These are phyloP conservation scores for Collybia mongolica DNA, from an alignment of 768 basidiomycete species.

Conservation along the genomic window DNA sequence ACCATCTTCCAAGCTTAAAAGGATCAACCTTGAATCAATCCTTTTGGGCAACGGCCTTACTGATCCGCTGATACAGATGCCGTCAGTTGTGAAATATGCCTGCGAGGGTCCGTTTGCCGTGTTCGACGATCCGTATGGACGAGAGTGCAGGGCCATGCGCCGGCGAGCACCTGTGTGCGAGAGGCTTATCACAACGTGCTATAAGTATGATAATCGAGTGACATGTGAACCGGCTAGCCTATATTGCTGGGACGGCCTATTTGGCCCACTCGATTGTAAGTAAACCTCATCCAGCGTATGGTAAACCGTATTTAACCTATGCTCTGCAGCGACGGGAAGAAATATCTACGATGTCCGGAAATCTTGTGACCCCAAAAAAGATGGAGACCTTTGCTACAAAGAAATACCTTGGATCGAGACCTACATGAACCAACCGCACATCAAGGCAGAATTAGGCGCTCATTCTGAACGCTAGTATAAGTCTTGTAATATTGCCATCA, in stretches of 20 bases:
- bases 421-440: constrained; percentile 77
- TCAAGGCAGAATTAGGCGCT: constrained; percentile 81
- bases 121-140: constrained; percentile 66
- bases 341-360: constrained; percentile 90
- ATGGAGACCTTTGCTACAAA: constrained; percentile 73
- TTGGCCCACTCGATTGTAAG: constrained; percentile 69
- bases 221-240: constrained; percentile 71
- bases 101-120: constrained; percentile 84
- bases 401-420: constrained; percentile 87
- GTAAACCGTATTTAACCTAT: neutral
- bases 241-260: constrained; percentile 79
- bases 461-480: constrained; percentile 56
- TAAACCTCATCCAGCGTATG: constrained; percentile 10
- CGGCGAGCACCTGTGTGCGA: constrained; percentile 74
- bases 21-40: constrained; percentile 80
- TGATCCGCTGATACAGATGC: constrained; percentile 81
- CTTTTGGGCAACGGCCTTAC: constrained; percentile 89
- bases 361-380: constrained; percentile 67
- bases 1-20: constrained; percentile 46
- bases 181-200: constrained; percentile 69
- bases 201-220: constrained; percentile 53
- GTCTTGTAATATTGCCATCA: constrained; percentile 76
- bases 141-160: constrained; percentile 62
- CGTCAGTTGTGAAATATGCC: constrained; percentile 75
- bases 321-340: constrained; percentile 52